Evolutionary conservation across 805 yeast genomes (phyloP), one percentile per base, ranked within the genome.

Genomic region (Ogataea nonfermentans): DNA sequence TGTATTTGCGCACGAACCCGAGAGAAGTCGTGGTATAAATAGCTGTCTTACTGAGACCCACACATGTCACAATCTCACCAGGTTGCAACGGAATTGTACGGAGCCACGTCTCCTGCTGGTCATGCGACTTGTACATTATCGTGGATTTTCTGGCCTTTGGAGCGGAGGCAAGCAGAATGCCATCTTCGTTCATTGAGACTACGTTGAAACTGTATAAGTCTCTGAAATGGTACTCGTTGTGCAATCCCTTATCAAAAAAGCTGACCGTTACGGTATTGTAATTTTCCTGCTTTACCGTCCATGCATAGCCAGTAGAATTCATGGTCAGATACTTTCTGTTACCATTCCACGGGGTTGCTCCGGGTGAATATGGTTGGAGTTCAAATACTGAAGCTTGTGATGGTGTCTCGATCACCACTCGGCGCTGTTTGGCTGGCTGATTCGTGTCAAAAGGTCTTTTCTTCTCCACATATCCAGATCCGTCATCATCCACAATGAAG

Each of bases 191-290:
- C 53, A 91, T 68, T 1, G 84, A 76, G 19, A 95, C 91, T 37
- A 87, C 62, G 57, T 88, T 95, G 61, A 72, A 87, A 10, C 76
- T 73, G 44, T 73, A 70, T 32, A 76, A 61, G 61, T 91, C 98
- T 33, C 80, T 81, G 63, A 91, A 90, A 62, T 88, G 91, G 53
- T 87, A 87, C 52, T 88, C 96, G 41, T 80, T 76, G 55, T 81
- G 83, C 9, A 72, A 55, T 0, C 87, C 78, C 37, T 83, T 70
- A 57, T 91, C 97, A 55, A 87, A 88, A 55, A 93, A 91, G 10
- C 87, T 77, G 2, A 90, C 87, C 0, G 96, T 90, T n/a, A 91
- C 70, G 27, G 90, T 79, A 43, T 79, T 76, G 49, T 78, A 66
- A 19, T 67, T 68, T 15, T 73, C 79, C 45, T 72, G 78, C 37